Evolutionary conservation across 192 early-diverging fungal genomes (phyloP).

Genomic region (Coemansia sp.): DNA sequence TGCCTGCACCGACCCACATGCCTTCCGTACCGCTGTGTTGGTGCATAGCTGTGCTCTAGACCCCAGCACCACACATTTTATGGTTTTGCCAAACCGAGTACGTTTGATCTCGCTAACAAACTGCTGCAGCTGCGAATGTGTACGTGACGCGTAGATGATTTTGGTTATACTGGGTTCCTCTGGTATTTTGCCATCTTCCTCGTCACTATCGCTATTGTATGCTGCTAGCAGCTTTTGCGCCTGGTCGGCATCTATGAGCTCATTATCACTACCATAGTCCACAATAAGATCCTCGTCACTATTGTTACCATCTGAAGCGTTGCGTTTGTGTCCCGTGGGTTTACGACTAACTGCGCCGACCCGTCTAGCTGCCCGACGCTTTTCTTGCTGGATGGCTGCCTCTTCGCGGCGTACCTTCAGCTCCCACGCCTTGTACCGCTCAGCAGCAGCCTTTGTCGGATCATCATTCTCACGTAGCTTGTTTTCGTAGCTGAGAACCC

Average conservation of each 20-base stretch:
- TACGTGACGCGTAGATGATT: constrained; percentile 71
- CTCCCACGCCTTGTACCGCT: constrained; percentile 31
- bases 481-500: constrained; percentile 42
- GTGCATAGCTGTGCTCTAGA: constrained; percentile 84
- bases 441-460: not conserved
- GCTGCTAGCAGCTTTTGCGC: constrained; percentile 53
- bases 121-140: constrained; percentile 91
- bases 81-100: constrained; percentile 59
- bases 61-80: constrained; percentile 70
- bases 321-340: not conserved
- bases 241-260: constrained; percentile 58
- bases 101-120: constrained; percentile 82
- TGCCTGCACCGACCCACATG: constrained; percentile 11
- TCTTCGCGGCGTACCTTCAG: constrained; percentile 10
- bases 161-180: constrained; percentile 46
- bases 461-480: not conserved
- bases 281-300: constrained; percentile 3
- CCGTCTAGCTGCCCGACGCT: constrained; percentile 21
- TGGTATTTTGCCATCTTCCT: constrained; percentile 36
- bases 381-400: not conserved
- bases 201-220: constrained; percentile 29
- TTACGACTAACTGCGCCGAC: not conserved
- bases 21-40: constrained; percentile 58
- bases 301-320: not conserved
- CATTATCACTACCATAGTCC: constrained; percentile 30